phyloP scores from a whole-genome alignment of 78 protist genomes.

The Blattamonas nauphoetae region DNA sequence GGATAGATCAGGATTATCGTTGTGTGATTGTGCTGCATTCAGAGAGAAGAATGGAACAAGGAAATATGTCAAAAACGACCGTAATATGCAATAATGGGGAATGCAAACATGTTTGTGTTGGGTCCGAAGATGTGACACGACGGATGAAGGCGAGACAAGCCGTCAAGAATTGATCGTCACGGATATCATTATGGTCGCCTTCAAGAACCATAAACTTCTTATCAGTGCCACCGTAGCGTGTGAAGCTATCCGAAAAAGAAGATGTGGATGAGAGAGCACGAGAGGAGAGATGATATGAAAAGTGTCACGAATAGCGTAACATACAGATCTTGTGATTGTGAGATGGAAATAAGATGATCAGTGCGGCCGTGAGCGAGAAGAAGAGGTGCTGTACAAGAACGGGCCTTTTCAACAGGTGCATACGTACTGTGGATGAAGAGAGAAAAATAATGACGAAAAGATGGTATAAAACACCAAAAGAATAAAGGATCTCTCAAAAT shows the following conservation, averaged over 20 bases:
- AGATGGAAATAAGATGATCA: not conserved
- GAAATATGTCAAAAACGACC: too few species aligned
- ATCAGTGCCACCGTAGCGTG: not conserved
- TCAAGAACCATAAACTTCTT: not conserved
- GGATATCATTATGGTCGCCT: not conserved
- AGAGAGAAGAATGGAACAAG: too few species aligned
- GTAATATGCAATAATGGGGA: too few species aligned
- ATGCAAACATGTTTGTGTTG: too few species aligned
- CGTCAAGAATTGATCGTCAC: not conserved
- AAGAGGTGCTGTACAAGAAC: not conserved
- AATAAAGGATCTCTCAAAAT: too few species aligned
- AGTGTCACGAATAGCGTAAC: not conserved
- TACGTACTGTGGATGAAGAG: too few species aligned
- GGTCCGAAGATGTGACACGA: too few species aligned
- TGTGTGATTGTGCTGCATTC: too few species aligned
- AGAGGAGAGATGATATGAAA: not conserved
- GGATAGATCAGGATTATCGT: too few species aligned
- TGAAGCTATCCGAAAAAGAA: not conserved
- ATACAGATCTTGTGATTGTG: not conserved
- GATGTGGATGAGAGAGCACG: not conserved
- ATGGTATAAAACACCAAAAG: too few species aligned
- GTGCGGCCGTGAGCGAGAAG: not conserved
- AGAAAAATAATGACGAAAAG: too few species aligned
- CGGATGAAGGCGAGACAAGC: too few species aligned
- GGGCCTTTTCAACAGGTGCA: not conserved